Base-by-base conservation (phyloP, 2,329 filamentous ascomycete genomes). In the Chaetomium strumarium region DNA sequence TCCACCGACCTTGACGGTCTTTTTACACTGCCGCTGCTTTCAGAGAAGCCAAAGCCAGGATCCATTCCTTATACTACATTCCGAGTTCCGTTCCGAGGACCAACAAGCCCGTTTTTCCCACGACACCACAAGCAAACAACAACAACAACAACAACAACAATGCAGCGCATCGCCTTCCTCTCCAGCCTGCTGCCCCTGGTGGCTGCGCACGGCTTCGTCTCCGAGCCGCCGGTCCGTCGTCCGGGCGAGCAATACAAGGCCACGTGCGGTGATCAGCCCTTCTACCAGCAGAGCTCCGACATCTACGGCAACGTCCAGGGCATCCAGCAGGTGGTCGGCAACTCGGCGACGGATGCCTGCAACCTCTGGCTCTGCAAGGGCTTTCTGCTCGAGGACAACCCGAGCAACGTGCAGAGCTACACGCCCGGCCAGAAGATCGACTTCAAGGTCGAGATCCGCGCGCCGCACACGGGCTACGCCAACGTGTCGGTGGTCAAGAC, bases 361-460 rank as follows among this genome's bases (percentile, higher is more conserved):
- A 49, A 49, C 31, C 47, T 49, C 30, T 49, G 47, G 47, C 47
- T 49, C 13, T 49, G 47, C 47, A 49, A 49, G 47, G 47, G 47
- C 31, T 49, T 42, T 31, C 2, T 29, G 39, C 20, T 49, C 31
- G 47, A 42, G 13, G 47, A 49, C 47, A 49, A 49, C 31, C 8
- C 5, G 19, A n/a, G 19, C 47, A 16, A 30, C 17, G 39, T 49
- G 9, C 47, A 49, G 47, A 49, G 13, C 31, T 49, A 37, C 39
- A 14, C 39, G 19, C 39, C 37, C 39, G 47, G 47, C 39, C 39
- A 49, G 39, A 43, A 19, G 39, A 43, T 49, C 39, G 39, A 49
- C 47, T 9, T 49, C 19, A 2, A 9, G 13, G 31, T 36, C 31
- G 36, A 24, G 30, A 49, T 49, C 31, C 17, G 30, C 14, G 39